Evolutionary conservation across 1,139 yeast species (phyloP).

Genomic region (Hanseniaspora sp.): DNA sequence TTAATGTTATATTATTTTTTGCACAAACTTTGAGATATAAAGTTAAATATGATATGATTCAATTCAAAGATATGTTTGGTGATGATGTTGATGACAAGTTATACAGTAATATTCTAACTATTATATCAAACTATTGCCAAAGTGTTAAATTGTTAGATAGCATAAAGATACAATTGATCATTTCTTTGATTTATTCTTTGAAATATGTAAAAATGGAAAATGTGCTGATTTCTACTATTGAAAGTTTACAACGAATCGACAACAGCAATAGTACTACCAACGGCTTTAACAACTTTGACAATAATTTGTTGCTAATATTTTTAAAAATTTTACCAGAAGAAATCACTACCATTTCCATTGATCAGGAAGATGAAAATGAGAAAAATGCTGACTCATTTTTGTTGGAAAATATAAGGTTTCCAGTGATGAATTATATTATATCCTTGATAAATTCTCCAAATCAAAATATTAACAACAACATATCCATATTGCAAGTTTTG

Average conservation of each 20-base stretch:
- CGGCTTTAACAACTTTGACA: not conserved
- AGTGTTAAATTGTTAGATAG: not conserved
- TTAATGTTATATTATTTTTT: conserved; percentile 64
- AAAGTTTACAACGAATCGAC: not conserved
- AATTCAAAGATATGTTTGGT: conserved; percentile 58
- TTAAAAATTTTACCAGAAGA: conserved; percentile 87
- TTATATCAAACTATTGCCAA: conserved; percentile 56
- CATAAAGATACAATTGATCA: conserved; percentile 2
- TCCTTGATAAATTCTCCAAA: not conserved
- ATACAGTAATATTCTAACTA: conserved; percentile 57
- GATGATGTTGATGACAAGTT: conserved; percentile 33
- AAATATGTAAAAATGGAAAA: conserved; percentile 39
- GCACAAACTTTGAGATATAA: conserved; percentile 85
- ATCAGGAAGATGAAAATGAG: conserved; percentile 23
- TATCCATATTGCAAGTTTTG: not conserved
- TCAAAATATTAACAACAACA: not conserved
- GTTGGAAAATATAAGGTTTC: conserved; percentile 2
- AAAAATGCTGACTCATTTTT: conserved; percentile 14
- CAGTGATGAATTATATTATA: conserved; percentile 5
- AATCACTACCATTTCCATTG: conserved; percentile 42
- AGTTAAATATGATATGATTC: conserved; percentile 71
- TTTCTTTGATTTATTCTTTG: conserved; percentile 6
- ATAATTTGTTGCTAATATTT: conserved; percentile 53
- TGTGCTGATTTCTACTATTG: not conserved
- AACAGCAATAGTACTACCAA: too few relatives aligned